Conservation (phyloP, 2,329 filamentous ascomycete species). For the Paradendryphiella salina region DNA sequence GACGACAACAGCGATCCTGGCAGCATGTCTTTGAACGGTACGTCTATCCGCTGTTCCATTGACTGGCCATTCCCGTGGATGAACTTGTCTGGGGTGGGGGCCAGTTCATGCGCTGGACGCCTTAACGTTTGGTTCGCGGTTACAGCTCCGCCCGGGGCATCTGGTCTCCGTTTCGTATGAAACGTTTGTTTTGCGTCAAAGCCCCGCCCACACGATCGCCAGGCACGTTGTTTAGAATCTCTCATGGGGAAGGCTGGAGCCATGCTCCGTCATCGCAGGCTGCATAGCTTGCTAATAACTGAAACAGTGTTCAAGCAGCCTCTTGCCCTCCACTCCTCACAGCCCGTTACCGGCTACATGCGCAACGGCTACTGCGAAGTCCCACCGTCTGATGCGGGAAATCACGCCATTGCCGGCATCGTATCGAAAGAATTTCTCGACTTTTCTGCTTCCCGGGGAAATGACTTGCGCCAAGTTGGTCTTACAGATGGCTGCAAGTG, state of each 20-base stretch:
- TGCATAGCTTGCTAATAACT: neutral
- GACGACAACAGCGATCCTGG: conserved; percentile 7
- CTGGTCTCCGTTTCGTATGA: conserved; percentile 8
- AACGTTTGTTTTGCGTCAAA: conserved; percentile 4
- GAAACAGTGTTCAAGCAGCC: conserved; percentile 30
- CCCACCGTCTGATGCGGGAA: conserved; percentile 59
- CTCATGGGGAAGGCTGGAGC: neutral
- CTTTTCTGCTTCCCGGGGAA: conserved; percentile 61
- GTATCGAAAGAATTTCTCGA: conserved; percentile 65
- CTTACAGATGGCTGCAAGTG: conserved; percentile 64
- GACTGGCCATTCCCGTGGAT: neutral
- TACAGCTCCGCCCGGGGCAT: neutral
- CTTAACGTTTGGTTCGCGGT: neutral
- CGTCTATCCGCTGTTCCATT: neutral
- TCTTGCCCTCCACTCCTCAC: conserved; percentile 60
- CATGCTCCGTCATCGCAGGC: no score
- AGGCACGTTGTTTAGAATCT: conserved; percentile 7
- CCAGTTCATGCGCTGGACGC: neutral
- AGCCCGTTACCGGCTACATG: conserved; percentile 63
- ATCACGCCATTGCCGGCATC: conserved; percentile 62
- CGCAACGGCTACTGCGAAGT: conserved; percentile 65
- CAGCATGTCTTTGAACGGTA: conserved; percentile 17
- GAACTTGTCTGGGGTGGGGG: neutral
- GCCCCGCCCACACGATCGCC: neutral
- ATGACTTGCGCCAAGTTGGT: conserved; percentile 60